These are phyloP conservation scores for Lepidium africanum DNA, from an alignment of 345 rosid species.

Conservation along the genomic window DNA sequence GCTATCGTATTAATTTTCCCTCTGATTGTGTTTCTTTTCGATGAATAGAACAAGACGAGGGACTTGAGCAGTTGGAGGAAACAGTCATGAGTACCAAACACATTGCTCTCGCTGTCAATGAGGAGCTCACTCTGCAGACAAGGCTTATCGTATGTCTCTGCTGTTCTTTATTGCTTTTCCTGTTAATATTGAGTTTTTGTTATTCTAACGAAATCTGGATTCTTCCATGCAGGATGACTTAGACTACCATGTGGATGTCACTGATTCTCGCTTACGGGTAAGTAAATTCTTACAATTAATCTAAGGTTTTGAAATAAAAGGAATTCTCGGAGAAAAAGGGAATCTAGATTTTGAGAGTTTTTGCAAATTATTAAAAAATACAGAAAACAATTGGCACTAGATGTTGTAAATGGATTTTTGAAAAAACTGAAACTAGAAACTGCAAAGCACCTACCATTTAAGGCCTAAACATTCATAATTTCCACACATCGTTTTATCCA, in stretches of 20 bases:
- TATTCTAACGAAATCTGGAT: neutral
- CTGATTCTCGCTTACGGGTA: conserved; percentile 86
- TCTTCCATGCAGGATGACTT: conserved; percentile 66
- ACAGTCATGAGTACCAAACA: conserved; percentile 85
- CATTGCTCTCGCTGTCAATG: conserved; percentile 84
- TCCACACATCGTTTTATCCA: no score
- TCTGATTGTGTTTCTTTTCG: neutral
- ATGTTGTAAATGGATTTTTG: no score
- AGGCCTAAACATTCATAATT: no score
- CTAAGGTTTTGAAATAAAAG: no score
- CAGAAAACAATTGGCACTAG: no score
- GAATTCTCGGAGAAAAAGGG: no score
- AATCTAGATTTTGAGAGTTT: no score
- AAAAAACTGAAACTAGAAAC: no score
- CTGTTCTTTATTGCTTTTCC: neutral
- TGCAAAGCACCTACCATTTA: no score
- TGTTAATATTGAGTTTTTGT: neutral
- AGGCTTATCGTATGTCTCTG: conserved; percentile 65
- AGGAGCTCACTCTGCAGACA: conserved; percentile 89
- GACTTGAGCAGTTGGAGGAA: conserved; percentile 89
- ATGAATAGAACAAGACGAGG: conserved; percentile 93
- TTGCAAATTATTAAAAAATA: no score
- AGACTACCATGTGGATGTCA: conserved; percentile 82
- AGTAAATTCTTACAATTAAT: neutral
- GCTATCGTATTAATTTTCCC: neutral